These are phyloP conservation scores for Areca catechu DNA, from an alignment of 176 grass and related monocot species.

Conservation along the genomic window DNA sequence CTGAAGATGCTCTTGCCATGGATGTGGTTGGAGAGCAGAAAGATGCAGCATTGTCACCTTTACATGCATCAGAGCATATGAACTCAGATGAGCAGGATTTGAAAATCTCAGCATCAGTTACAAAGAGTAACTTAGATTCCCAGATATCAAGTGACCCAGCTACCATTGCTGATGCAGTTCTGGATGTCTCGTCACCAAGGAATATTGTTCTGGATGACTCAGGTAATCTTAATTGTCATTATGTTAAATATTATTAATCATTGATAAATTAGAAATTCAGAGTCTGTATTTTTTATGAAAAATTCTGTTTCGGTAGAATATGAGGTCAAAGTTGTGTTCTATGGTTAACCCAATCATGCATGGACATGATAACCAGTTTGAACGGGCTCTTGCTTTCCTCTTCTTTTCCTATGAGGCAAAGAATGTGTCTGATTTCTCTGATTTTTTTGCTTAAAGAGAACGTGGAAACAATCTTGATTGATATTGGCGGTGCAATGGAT, in stretches of 20 bases:
- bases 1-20: slow-evolving; percentile 2
- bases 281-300: background rate
- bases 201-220: background rate
- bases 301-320: background rate
- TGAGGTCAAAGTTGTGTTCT: background rate
- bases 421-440: too few relatives aligned
- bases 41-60: background rate
- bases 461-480: too few relatives aligned
- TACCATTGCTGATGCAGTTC: slow-evolving; percentile 7
- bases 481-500: too few relatives aligned
- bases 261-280: background rate
- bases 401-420: too few relatives aligned
- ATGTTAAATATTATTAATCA: background rate
- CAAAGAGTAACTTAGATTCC: background rate
- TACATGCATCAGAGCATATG: background rate
- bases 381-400: too few relatives aligned
- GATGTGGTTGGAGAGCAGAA: slow-evolving; percentile 1
- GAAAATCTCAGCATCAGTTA: background rate
- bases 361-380: too few relatives aligned
- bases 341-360: too few relatives aligned
- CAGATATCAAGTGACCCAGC: background rate
- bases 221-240: background rate
- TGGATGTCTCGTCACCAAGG: background rate
- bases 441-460: too few relatives aligned
- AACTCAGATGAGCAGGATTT: background rate